Conservation (phyloP, 2,329 filamentous ascomycete genomes). For the Zalaria obscura region DNA sequence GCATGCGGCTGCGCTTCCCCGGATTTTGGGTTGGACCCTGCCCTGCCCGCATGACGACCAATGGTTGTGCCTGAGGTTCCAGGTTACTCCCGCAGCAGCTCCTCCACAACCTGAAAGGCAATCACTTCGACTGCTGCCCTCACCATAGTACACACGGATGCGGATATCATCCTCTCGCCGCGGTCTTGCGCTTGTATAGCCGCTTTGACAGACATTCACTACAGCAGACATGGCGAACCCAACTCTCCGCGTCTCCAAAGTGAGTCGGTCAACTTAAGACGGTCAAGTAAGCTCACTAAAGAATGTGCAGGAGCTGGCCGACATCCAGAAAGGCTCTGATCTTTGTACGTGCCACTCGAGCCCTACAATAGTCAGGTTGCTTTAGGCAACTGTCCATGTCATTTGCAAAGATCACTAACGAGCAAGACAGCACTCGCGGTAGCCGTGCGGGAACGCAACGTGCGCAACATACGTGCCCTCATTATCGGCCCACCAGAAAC, state of each 20-base stretch:
- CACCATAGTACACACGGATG: neutral
- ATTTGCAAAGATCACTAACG: too few species aligned
- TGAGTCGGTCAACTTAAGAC: neutral
- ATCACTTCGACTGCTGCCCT: neutral
- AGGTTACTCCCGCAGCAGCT: neutral
- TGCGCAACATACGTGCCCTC: constrained; percentile 73
- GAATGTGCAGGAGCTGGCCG: constrained; percentile 56
- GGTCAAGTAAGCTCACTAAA: neutral
- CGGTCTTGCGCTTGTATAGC: too few species aligned
- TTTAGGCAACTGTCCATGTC: neutral
- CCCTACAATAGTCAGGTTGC: neutral
- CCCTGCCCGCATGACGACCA: neutral
- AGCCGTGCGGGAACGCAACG: constrained; percentile 73
- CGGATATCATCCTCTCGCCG: neutral
- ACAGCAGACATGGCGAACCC: neutral
- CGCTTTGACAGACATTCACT: too few species aligned
- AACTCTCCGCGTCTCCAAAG: neutral
- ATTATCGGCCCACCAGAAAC: constrained; percentile 90
- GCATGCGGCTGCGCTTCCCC: neutral
- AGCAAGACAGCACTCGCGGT: constrained; percentile 58
- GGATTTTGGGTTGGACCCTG: neutral
- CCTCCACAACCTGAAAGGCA: constrained; percentile 1
- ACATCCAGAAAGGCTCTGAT: constrained; percentile 71
- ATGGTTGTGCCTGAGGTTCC: neutral
- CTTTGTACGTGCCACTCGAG: constrained; percentile 48